Percentiles rank a stretch among this genome's conserved stretches.
phyloP scores from a whole-genome alignment of 371 early-diverging fungal genomes.

The Mortierella sp. region DNA sequence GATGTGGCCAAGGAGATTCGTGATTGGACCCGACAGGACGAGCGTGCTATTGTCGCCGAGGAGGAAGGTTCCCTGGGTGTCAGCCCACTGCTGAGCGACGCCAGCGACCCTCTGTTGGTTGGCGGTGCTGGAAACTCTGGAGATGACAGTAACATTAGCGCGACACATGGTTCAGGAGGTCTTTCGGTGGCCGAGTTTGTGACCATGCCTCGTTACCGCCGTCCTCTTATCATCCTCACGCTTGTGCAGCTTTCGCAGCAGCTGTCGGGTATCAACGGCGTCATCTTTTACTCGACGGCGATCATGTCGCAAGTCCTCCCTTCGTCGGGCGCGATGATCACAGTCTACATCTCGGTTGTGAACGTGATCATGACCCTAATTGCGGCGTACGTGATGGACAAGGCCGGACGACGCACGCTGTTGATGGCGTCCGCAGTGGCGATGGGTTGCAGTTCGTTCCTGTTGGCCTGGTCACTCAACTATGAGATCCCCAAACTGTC shows the following conservation, averaged over 20 bases:
- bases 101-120: constrained; percentile 36
- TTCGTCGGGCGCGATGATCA: constrained; percentile 73
- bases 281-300: constrained; percentile 89
- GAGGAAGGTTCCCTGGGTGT: constrained; percentile 39
- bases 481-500: constrained; percentile 67
- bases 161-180: constrained; percentile 23
- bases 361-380: constrained; percentile 83
- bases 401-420: constrained; percentile 83
- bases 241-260: constrained; percentile 87
- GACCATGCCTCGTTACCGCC: constrained; percentile 65
- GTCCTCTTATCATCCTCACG: constrained; percentile 76
- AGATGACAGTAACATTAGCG: constrained; percentile 24
- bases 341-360: constrained; percentile 81
- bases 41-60: constrained; percentile 56
- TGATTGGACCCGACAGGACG: constrained; percentile 68
- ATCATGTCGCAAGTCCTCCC: constrained; percentile 80
- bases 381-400: constrained; percentile 84
- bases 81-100: constrained; percentile 34
- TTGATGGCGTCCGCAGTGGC: constrained; percentile 75
- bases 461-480: constrained; percentile 75
- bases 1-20: constrained; percentile 76
- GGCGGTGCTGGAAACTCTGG: constrained; percentile 14
- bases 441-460: constrained; percentile 70
- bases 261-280: constrained; percentile 95
- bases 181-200: constrained; percentile 58